phyloP scores from a whole-genome alignment of 768 basidiomycete genomes.

The Termitomyces sp. region DNA sequence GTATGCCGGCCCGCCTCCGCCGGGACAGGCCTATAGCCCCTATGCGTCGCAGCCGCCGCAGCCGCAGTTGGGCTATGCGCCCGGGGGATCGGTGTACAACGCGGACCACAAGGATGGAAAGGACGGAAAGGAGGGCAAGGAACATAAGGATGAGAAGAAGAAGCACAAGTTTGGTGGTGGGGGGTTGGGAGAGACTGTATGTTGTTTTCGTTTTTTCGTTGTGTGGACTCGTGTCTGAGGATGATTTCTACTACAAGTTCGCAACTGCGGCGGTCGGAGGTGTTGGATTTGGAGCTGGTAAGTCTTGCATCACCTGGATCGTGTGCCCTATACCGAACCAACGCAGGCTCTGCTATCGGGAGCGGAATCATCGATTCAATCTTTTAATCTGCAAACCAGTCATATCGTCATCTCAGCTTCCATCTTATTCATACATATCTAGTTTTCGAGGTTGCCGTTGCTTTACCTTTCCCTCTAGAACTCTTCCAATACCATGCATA shows the following conservation, averaged over 20 bases:
- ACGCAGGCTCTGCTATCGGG: slow-evolving; percentile 38
- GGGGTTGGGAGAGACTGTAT: slow-evolving; percentile 48
- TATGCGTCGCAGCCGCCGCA: slow-evolving; percentile 6
- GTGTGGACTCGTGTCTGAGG: not conserved
- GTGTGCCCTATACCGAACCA: not conserved
- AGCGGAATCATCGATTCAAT: slow-evolving; percentile 42
- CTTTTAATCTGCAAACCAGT: slow-evolving; percentile 25
- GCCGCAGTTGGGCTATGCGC: not conserved
- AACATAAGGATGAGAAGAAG: slow-evolving; percentile 29
- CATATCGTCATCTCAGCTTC: not conserved
- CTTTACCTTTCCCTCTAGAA: no score
- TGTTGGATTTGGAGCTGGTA: slow-evolving; percentile 71
- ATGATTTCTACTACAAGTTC: slow-evolving; percentile 27
- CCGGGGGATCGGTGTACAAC: not conserved
- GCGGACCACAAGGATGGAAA: not conserved
- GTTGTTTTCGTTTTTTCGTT: slow-evolving; percentile 1
- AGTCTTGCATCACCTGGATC: not conserved
- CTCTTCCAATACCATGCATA: no score
- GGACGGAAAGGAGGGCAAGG: not conserved
- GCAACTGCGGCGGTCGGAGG: slow-evolving; percentile 59
- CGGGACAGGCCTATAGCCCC: slow-evolving; percentile 5
- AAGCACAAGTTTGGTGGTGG: slow-evolving; percentile 49
- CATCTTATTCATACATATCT: not conserved
- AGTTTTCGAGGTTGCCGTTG: no score
- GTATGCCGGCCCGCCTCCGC: slow-evolving; percentile 10